Evolutionary conservation across 148 eudicot species (phyloP).

Genomic region (Rhododendron mucronatum): DNA sequence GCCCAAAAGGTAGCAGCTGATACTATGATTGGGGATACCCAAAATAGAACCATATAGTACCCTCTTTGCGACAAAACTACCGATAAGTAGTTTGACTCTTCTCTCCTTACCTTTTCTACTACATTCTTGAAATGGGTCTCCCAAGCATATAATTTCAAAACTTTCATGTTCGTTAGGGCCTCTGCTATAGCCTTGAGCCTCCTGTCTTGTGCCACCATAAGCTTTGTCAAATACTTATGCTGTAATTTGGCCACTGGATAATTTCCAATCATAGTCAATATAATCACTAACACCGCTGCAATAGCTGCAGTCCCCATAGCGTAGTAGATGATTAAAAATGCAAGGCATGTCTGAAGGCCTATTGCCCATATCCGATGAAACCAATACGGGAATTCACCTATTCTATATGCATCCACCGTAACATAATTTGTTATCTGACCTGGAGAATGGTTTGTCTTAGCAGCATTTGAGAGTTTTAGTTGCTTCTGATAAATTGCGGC

Average conservation of each 20-base stretch:
- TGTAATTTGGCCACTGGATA: slow-evolving; percentile 49
- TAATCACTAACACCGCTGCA: slow-evolving; percentile 33
- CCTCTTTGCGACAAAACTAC: slow-evolving; percentile 32
- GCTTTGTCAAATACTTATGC: slow-evolving; percentile 38
- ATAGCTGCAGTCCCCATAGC: slow-evolving; percentile 36
- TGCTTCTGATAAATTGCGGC: slow-evolving; percentile 57
- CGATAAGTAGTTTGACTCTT: slow-evolving; percentile 32
- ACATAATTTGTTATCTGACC: slow-evolving; percentile 54
- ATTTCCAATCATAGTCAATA: slow-evolving; percentile 34
- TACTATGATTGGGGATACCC: slow-evolving; percentile 42
- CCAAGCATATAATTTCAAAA: slow-evolving; percentile 61
- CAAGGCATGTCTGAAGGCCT: slow-evolving; percentile 43
- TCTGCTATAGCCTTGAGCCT: slow-evolving; percentile 43
- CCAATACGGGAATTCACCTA: slow-evolving; percentile 57
- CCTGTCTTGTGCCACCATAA: slow-evolving; percentile 48
- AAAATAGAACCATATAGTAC: slow-evolving; percentile 32
- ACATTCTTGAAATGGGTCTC: slow-evolving; percentile 42
- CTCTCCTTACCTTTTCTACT: slow-evolving; percentile 32
- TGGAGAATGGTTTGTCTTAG: slow-evolving; percentile 35
- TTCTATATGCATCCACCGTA: slow-evolving; percentile 51
- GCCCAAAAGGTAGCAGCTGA: slow-evolving; percentile 47
- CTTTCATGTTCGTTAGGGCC: slow-evolving; percentile 47
- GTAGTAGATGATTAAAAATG: slow-evolving; percentile 29
- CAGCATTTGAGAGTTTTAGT: slow-evolving; percentile 35
- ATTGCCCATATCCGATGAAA: slow-evolving; percentile 60